phyloP scores from a whole-genome alignment of 805 yeast genomes.

The Yamadazyma sp. region DNA sequence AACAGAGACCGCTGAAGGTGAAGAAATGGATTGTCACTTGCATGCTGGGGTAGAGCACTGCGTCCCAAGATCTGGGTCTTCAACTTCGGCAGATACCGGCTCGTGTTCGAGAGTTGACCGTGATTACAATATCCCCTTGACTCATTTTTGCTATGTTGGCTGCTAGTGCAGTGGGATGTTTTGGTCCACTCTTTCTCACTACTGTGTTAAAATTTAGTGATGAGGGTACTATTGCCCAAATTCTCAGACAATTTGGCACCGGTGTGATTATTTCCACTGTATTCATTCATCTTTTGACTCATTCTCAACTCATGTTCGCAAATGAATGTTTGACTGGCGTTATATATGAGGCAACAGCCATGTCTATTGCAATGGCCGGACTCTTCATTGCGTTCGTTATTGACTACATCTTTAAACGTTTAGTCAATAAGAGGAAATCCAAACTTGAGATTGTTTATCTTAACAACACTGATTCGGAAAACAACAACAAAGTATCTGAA shows the following conservation, averaged over 20 bases:
- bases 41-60: conserved; percentile 38
- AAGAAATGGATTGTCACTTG: conserved; percentile 25
- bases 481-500: conserved; percentile 1
- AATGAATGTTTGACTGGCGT: conserved; percentile 23
- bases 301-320: conserved; percentile 27
- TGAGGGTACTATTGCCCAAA: conserved; percentile 15
- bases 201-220: conserved; percentile 17
- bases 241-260: conserved; percentile 28
- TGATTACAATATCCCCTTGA: conserved; percentile 26
- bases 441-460: background rate
- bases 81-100: too few relatives aligned
- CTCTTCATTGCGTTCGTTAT: conserved; percentile 24
- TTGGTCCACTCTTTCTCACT: conserved; percentile 30
- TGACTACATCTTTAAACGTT: conserved; percentile 21
- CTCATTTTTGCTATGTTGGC: conserved; percentile 34
- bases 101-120: conserved; percentile 27
- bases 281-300: conserved; percentile 31
- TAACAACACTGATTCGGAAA: conserved; percentile 4
- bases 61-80: conserved; percentile 6
- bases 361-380: conserved; percentile 32
- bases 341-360: conserved; percentile 26
- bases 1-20: conserved; percentile 3
- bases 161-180: conserved; percentile 33
- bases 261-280: conserved; percentile 35
- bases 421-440: conserved; percentile 6